Evolutionary conservation across 2,329 filamentous ascomycete species (phyloP).

Genomic region (Talaromyces sp.): DNA sequence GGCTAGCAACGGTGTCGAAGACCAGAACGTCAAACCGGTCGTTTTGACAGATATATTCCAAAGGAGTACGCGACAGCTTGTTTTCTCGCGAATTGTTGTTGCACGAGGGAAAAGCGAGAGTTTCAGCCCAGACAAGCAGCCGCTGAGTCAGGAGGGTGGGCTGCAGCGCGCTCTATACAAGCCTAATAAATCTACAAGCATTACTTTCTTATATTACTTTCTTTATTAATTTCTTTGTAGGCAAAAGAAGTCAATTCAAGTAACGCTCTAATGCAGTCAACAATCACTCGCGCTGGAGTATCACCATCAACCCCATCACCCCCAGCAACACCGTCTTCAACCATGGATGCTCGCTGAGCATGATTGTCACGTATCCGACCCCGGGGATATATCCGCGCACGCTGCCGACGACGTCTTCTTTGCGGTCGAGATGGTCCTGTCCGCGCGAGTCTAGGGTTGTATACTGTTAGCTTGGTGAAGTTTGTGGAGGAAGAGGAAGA

Average conservation of each 20-base stretch:
- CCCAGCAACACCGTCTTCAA: constrained; percentile 92
- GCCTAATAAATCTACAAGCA: background rate
- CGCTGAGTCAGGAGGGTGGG: background rate
- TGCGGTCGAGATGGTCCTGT: constrained; percentile 78
- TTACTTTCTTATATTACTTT: background rate
- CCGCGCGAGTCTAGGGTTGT: constrained; percentile 58
- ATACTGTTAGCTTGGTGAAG: background rate
- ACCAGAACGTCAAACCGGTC: background rate
- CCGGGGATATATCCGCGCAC: constrained; percentile 90
- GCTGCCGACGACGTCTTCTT: constrained; percentile 84
- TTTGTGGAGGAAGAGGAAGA: background rate
- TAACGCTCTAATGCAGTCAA: background rate
- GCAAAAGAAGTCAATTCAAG: background rate
- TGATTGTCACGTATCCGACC: constrained; percentile 94
- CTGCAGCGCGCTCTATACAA: no score
- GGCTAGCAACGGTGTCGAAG: background rate
- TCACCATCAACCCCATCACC: constrained; percentile 89
- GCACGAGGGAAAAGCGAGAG: background rate
- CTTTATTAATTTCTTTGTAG: no score
- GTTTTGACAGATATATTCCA: no score
- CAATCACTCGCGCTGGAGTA: constrained; percentile 76
- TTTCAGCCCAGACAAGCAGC: background rate
- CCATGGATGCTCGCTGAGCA: constrained; percentile 94
- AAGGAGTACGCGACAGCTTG: background rate
- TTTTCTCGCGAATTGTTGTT: background rate